phyloP scores from a whole-genome alignment of 2,329 filamentous ascomycete species.

The Cadophora luteo-olivacea region DNA sequence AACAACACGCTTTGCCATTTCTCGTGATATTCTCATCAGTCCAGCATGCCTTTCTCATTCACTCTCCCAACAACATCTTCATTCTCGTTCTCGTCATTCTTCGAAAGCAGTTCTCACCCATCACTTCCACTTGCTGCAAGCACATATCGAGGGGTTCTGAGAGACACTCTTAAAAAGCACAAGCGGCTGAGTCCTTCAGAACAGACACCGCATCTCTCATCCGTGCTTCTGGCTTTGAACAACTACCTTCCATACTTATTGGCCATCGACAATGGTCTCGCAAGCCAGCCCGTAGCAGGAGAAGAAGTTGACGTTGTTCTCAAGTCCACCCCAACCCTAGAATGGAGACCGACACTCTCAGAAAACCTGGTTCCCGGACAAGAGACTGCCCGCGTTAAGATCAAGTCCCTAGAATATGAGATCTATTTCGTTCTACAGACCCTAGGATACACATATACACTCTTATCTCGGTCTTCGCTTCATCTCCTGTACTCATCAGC shows the following conservation, averaged over 20 bases:
- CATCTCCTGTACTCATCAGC: constrained; percentile 74
- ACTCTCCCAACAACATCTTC: constrained; percentile 87
- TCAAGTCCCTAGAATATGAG: constrained; percentile 82
- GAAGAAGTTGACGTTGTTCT: constrained; percentile 74
- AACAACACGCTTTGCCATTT: neutral
- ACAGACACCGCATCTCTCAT: constrained; percentile 73
- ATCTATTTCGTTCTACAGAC: constrained; percentile 80
- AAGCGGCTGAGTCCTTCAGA: constrained; percentile 80
- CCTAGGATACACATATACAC: constrained; percentile 75
- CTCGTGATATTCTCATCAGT: neutral
- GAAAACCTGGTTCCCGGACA: constrained; percentile 67
- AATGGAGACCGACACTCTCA: constrained; percentile 86
- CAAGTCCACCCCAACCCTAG: constrained; percentile 65
- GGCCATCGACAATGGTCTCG: constrained; percentile 76
- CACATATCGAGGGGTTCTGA: constrained; percentile 82
- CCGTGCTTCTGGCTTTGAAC: constrained; percentile 72
- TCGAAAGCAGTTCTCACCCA: constrained; percentile 83
- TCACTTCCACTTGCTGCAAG: constrained; percentile 85
- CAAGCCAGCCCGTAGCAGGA: constrained; percentile 57
- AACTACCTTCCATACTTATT: constrained; percentile 86
- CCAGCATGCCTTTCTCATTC: constrained; percentile 86
- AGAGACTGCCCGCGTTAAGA: constrained; percentile 69
- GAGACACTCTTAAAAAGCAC: constrained; percentile 85
- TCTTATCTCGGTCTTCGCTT: constrained; percentile 75
- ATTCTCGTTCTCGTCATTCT: constrained; percentile 79